These are phyloP conservation scores for Alternaria triticina DNA, from an alignment of 2,329 filamentous ascomycete species.

Conservation along the genomic window DNA sequence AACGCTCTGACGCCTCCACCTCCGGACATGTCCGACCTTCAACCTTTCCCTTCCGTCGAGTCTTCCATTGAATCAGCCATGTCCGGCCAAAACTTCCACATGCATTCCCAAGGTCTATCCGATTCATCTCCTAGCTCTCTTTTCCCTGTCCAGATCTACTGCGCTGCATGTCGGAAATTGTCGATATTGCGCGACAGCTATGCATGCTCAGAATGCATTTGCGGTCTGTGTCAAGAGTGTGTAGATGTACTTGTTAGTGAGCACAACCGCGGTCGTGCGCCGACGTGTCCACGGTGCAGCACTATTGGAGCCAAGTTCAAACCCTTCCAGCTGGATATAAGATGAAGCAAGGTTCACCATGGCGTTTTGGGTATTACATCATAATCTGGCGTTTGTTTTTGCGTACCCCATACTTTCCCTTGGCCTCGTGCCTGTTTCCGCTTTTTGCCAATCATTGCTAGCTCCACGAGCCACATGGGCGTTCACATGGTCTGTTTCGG, in stretches of 20 bases:
- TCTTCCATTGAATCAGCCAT: constrained; percentile 71
- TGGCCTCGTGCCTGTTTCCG: constrained; percentile 8
- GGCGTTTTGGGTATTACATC: constrained; percentile 10
- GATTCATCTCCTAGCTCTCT: constrained; percentile 66
- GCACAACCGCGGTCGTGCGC: constrained; percentile 71
- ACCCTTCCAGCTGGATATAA: constrained; percentile 82
- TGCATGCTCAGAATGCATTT: constrained; percentile 95
- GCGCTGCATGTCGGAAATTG: constrained; percentile 81
- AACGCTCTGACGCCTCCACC: constrained; percentile 85
- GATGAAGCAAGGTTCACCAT: constrained; percentile 56
- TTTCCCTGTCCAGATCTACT: constrained; percentile 80
- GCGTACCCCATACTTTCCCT: background rate
- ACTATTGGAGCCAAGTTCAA: constrained; percentile 82
- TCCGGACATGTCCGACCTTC: constrained; percentile 53
- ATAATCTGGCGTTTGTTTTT: constrained; percentile 19
- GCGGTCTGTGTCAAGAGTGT: constrained; percentile 86
- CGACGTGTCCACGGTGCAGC: constrained; percentile 76
- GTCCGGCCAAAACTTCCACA: constrained; percentile 73
- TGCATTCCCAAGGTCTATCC: constrained; percentile 57
- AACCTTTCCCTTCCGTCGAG: constrained; percentile 92
- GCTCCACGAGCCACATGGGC: constrained; percentile 27
- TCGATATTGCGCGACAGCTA: constrained; percentile 83
- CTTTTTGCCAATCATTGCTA: constrained; percentile 17
- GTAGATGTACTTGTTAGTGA: constrained; percentile 81
- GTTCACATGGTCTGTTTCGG: constrained; percentile 14